A percentile compares a stretch with the other conserved stretches of the same genome.
These are phyloP conservation scores for Phaeotremella skinneri DNA, from an alignment of 768 basidiomycete genomes.

Conservation along the genomic window DNA sequence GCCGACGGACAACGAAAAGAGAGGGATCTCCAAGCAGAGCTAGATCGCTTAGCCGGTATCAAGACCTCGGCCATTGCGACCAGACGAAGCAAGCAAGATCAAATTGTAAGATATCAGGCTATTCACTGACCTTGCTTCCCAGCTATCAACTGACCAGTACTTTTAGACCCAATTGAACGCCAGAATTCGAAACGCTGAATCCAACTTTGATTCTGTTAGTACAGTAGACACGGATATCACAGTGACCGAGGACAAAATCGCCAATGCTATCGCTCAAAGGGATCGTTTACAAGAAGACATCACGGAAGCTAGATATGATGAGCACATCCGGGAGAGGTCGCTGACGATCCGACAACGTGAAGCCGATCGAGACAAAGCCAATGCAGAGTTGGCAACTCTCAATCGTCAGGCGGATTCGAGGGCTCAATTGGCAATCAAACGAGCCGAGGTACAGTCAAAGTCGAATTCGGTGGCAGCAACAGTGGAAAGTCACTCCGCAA, in stretches of 20 bases:
- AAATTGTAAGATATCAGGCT: conserved; percentile 44
- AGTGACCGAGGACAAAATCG: conserved; percentile 51
- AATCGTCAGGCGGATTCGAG: conserved; percentile 76
- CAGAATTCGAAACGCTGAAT: conserved; percentile 43
- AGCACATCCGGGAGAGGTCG: conserved; percentile 37
- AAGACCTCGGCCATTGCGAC: conserved; percentile 58
- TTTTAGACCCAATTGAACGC: conserved; percentile 40
- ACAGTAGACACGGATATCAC: conserved; percentile 57
- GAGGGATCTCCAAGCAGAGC: conserved; percentile 60
- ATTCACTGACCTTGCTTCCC: background rate
- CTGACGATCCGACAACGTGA: conserved; percentile 62
- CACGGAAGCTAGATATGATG: conserved; percentile 43
- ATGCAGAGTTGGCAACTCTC: conserved; percentile 66
- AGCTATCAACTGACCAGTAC: conserved; percentile 2
- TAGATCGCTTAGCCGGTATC: conserved; percentile 55
- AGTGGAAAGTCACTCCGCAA: conserved; percentile 63
- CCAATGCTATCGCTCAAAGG: conserved; percentile 28
- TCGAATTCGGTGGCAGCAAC: conserved; percentile 64
- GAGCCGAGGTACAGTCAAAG: conserved; percentile 66
- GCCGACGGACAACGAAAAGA: conserved; percentile 46
- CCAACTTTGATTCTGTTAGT: conserved; percentile 49
- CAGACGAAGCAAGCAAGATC: conserved; percentile 46
- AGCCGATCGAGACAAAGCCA: conserved; percentile 66
- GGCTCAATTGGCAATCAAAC: conserved; percentile 73
- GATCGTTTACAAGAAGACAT: conserved; percentile 37